Evolutionary conservation across 2,329 filamentous ascomycete species (phyloP), one percentile per base, ranked within the genome.

Genomic region (Fusarium sp.): DNA sequence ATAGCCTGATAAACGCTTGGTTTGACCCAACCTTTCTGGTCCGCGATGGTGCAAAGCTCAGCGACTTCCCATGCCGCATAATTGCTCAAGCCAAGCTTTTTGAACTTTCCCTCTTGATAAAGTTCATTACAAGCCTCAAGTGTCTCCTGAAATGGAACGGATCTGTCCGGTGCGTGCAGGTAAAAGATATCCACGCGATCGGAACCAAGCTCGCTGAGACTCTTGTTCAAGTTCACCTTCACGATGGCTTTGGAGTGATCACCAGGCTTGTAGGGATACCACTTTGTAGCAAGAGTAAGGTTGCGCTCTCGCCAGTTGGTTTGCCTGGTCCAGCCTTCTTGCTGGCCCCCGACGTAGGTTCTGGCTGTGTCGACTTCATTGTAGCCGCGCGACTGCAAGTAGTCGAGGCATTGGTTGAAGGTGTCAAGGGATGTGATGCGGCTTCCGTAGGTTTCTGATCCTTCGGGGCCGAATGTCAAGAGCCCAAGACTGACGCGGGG

Each of bases 11-110:
- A 95, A 62, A 94, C 90, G 2, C 89, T 92, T 0, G 93, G 93
- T 18, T 77, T 87, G 22, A 94, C 91, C 90, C 91, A 94, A 32
- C 89, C 88, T 73, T 90, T 88, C 80, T 90, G 87, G 13, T 52
- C 26, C 1, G 57, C 45, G 11, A 60, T 60, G 65, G 89, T 89
- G 82, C 90, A 93, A 42, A 91, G 88, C 73, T 91, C 89, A 0
- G 93, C 93, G 7, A 95, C 91, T 79, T 95, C 93, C 82, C 91
- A 95, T 2, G 93, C 89, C 0, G 92, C 91, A 77, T 89, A 95
- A 80, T 95, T 95, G 74, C 87, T 90, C 48, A 95, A 79, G 3
- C 92, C 93, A 8, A 95, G 83, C 58, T 89, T 86, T 22, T 92
- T 88, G 77, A 96, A 95, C 77, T 93, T 94, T 36, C 93, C 92